A percentile compares a stretch with the other conserved stretches of the same genome.
These are phyloP conservation scores for Alternaria sp. DNA, from an alignment of 2,329 filamentous ascomycete genomes.

Conservation along the genomic window DNA sequence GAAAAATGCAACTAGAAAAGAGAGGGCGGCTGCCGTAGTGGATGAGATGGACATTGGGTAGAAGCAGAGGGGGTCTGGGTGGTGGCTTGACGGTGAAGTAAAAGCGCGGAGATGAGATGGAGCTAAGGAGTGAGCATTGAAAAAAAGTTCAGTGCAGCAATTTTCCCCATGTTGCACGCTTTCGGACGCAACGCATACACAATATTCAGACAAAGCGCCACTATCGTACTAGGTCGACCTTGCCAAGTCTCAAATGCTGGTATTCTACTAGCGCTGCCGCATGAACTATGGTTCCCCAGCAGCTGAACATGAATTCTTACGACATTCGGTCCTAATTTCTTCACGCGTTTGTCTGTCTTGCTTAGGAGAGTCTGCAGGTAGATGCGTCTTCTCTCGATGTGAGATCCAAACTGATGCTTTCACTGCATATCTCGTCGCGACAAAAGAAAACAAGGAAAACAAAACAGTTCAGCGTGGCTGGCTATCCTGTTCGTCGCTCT, in stretches of 20 bases:
- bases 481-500: background rate
- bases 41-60: constrained; percentile 24
- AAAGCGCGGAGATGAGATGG: background rate
- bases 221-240: background rate
- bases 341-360: background rate
- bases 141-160: background rate
- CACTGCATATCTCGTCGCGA: background rate
- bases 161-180: background rate
- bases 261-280: background rate
- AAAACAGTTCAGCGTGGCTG: background rate
- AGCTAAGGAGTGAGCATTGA: background rate
- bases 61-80: background rate
- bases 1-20: constrained; percentile 12
- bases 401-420: background rate
- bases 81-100: constrained; percentile 1
- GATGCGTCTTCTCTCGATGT: background rate
- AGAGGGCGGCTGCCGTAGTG: constrained; percentile 6
- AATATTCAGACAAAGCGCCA: background rate
- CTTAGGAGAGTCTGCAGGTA: background rate
- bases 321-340: background rate
- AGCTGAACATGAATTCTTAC: background rate
- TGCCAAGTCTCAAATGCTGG: constrained; percentile 2
- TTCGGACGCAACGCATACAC: background rate
- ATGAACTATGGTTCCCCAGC: constrained; percentile 2
- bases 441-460: background rate